Conservation (phyloP, 2,329 filamentous ascomycete species). For the Aspergillus fumigatiaffinis region DNA sequence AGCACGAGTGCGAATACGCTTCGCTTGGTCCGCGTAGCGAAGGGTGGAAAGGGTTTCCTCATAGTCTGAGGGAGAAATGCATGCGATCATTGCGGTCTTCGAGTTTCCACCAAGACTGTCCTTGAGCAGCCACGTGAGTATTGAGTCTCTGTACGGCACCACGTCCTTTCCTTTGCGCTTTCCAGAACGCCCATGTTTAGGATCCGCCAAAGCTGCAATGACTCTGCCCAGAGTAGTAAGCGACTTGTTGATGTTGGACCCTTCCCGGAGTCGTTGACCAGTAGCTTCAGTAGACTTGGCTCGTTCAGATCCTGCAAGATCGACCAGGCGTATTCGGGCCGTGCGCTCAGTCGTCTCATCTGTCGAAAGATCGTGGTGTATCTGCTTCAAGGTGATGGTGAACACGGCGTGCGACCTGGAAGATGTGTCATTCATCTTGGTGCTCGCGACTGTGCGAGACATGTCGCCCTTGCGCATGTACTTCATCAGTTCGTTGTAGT, state of each 20-base stretch:
- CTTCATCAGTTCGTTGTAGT: conserved; percentile 78
- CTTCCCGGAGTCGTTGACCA: conserved; percentile 83
- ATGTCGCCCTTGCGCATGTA: conserved; percentile 87
- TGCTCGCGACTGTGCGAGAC: conserved; percentile 84
- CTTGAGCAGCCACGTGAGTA: conserved; percentile 81
- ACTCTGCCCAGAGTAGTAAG: conserved; percentile 92
- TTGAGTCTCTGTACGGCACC: conserved; percentile 90
- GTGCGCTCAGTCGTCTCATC: conserved; percentile 95
- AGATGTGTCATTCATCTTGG: conserved; percentile 99
- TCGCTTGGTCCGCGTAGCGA: conserved; percentile 95
- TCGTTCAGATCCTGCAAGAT: conserved; percentile 89
- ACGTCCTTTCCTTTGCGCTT: conserved; percentile 64
- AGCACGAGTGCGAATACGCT: conserved; percentile 90
- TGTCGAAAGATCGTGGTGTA: conserved; percentile 94
- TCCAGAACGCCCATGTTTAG: conserved; percentile 57
- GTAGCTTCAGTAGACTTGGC: conserved; percentile 95
- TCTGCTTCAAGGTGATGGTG: conserved; percentile 96
- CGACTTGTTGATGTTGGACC: conserved; percentile 98
- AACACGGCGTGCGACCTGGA: conserved; percentile 96
- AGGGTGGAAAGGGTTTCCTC: conserved; percentile 95
- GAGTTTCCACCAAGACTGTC: conserved; percentile 94
- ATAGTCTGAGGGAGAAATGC: conserved; percentile 91
- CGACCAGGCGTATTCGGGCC: conserved; percentile 89
- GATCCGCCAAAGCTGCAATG: conserved; percentile 81
- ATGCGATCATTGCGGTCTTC: conserved; percentile 99